Evolutionary conservation across 495 filamentous ascomycete species (phyloP).

Genomic region (Trichoderma erinaceum): DNA sequence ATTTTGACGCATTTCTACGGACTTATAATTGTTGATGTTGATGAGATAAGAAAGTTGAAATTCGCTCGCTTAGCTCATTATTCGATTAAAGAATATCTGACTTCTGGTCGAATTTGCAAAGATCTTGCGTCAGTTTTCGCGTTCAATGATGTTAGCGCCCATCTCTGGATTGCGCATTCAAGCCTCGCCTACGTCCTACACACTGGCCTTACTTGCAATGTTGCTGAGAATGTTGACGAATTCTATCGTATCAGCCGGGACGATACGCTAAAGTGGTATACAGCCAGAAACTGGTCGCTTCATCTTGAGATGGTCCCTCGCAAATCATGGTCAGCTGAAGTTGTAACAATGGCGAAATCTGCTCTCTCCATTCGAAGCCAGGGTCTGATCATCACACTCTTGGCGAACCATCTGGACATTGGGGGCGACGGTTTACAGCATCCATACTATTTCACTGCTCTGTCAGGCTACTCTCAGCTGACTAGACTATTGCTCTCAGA

Average conservation of each 20-base stretch:
- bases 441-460: conserved; percentile 19
- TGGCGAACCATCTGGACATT: neutral
- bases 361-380: conserved; percentile 4
- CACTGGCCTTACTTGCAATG: neutral
- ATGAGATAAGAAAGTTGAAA: neutral
- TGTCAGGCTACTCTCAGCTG: neutral
- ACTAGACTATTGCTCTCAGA: conserved; percentile 18
- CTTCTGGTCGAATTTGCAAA: neutral
- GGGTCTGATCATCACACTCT: conserved; percentile 3
- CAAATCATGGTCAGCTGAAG: neutral
- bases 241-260: neutral
- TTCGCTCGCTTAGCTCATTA: conserved; percentile 21
- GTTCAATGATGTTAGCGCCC: conserved; percentile 13
- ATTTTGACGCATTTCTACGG: neutral
- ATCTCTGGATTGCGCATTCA: conserved; percentile 17
- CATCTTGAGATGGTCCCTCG: conserved; percentile 17
- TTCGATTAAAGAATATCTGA: conserved; percentile 25
- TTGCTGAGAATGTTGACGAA: neutral
- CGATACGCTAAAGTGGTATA: neutral
- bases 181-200: conserved; percentile 12
- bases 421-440: neutral
- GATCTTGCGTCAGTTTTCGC: neutral
- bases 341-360: neutral
- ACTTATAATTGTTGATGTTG: neutral
- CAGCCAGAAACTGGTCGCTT: neutral